Conservation (phyloP, 139 green algal genomes). For the Trebouxia sp. region DNA sequence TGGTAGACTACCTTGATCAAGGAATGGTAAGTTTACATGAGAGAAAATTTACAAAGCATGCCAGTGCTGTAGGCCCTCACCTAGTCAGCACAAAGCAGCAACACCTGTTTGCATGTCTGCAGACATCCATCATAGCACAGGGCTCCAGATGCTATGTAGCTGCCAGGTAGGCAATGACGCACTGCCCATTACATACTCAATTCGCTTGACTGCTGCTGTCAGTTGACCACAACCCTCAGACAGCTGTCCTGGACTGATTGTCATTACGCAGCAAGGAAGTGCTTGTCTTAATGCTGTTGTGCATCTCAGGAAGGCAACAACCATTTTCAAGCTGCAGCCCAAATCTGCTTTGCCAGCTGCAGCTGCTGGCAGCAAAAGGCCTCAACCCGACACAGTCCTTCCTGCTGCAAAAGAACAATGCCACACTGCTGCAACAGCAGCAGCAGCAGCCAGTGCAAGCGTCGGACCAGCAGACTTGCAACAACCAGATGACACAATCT, state of each 20-base stretch:
- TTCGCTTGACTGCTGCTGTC: too few species aligned
- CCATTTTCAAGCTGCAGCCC: constrained; percentile 16
- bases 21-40: constrained; percentile 14
- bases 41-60: too few species aligned
- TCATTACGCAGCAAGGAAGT: too few species aligned
- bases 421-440: not conserved
- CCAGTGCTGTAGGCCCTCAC: too few species aligned
- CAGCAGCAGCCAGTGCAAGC: not conserved
- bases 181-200: too few species aligned
- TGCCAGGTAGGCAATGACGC: too few species aligned
- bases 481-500: not conserved
- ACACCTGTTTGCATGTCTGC: too few species aligned
- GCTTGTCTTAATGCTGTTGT: not conserved
- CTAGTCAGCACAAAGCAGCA: too few species aligned
- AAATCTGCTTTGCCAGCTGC: not conserved
- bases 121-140: too few species aligned
- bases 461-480: not conserved
- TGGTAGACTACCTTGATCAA: not conserved
- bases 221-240: too few species aligned
- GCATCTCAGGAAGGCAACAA: not conserved
- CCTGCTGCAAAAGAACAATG: not conserved
- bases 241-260: too few species aligned
- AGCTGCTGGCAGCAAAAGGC: not conserved
- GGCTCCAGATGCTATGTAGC: too few species aligned
- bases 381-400: not conserved